Evolutionary conservation across 78 protist genomes (phyloP).

Genomic region (Andalucia godoyi): DNA sequence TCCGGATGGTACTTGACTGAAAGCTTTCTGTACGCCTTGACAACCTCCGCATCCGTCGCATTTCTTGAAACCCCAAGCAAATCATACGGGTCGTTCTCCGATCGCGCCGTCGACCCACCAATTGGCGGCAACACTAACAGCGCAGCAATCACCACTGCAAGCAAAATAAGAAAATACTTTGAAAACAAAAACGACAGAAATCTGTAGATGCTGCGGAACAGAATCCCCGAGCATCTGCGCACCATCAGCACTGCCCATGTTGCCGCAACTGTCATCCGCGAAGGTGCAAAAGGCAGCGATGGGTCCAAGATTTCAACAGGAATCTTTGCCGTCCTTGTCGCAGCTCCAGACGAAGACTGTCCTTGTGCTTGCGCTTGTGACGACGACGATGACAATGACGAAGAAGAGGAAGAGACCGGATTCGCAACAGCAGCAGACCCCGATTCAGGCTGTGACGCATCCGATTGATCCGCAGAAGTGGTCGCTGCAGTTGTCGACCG

Average conservation of each 20-base stretch:
- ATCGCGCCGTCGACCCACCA: background rate
- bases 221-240: background rate
- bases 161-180: background rate
- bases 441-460: too few relatives aligned
- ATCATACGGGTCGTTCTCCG: conserved; percentile 19
- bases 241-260: background rate
- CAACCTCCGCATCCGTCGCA: conserved; percentile 28
- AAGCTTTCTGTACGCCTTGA: conserved; percentile 14
- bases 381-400: too few relatives aligned
- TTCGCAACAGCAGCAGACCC: too few relatives aligned
- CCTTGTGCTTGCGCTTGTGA: too few relatives aligned
- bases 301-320: too few relatives aligned
- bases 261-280: background rate
- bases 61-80: conserved; percentile 23
- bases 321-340: too few relatives aligned
- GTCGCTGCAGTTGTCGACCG: too few relatives aligned
- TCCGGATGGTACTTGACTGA: conserved; percentile 36
- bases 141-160: background rate
- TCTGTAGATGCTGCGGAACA: background rate
- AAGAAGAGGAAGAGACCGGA: too few relatives aligned
- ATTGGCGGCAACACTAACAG: background rate
- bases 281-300: too few relatives aligned
- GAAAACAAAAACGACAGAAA: background rate
- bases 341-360: too few relatives aligned
- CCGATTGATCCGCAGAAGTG: too few relatives aligned